Evolutionary conservation across 352 stramenopile species (phyloP).

Genomic region (Globisporangium cederbergense): DNA sequence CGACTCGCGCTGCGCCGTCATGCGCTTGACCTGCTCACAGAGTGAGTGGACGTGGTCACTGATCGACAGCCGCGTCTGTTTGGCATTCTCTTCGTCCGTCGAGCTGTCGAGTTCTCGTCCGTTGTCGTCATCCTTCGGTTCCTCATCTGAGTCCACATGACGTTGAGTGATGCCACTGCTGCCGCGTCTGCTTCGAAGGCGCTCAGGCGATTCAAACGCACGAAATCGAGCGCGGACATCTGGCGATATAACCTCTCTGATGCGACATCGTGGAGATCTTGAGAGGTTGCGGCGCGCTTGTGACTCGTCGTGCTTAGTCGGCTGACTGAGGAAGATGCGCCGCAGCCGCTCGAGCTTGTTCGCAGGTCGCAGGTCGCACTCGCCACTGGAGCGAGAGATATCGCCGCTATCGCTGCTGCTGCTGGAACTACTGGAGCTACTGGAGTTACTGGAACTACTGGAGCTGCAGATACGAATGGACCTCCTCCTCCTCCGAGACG

Average conservation of each 20-base stretch:
- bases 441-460: background rate
- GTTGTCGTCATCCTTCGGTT: background rate
- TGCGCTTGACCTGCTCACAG: slow-evolving; percentile 42
- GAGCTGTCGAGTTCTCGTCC: background rate
- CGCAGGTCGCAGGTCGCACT: slow-evolving; percentile 20
- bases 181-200: background rate
- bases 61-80: slow-evolving; percentile 33
- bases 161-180: background rate
- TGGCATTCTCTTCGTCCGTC: slow-evolving; percentile 1
- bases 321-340: slow-evolving; percentile 69
- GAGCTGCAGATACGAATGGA: background rate
- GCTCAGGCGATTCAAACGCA: background rate
- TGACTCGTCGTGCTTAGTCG: slow-evolving; percentile 8
- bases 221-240: background rate
- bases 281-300: background rate
- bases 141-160: background rate
- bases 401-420: slow-evolving; percentile 9
- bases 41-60: slow-evolving; percentile 45
- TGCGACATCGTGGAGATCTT: slow-evolving; percentile 2
- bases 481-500: background rate
- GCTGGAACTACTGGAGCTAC: slow-evolving; percentile 20
- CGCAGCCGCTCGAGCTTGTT: slow-evolving; percentile 52
- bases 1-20: slow-evolving; percentile 38
- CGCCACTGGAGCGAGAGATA: slow-evolving; percentile 10
- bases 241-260: background rate